phyloP scores from a whole-genome alignment of 345 rosid species.

The Jatropha curcas region DNA sequence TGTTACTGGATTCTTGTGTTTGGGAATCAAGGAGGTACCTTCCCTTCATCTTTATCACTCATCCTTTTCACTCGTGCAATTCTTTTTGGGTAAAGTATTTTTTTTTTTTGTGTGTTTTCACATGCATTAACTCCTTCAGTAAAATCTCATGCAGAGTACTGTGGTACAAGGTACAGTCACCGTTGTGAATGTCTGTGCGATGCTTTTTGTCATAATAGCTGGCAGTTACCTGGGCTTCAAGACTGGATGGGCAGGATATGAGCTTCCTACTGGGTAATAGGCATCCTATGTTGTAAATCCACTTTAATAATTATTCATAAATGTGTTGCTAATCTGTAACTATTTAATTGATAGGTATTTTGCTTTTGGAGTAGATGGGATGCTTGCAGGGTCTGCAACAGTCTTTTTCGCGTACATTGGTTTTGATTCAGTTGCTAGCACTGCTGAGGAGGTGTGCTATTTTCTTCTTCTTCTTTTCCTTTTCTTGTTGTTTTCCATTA shows the following conservation, averaged over 20 bases:
- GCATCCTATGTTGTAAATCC: conserved; percentile 8
- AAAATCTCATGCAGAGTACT: conserved; percentile 66
- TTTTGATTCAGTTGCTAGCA: conserved; percentile 96
- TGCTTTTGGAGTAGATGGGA: conserved; percentile 90
- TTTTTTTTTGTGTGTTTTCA: not conserved
- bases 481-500: not conserved
- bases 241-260: conserved; percentile 92
- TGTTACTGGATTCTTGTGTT: conserved; percentile 87
- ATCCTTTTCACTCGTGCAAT: not conserved
- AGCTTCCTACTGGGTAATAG: conserved; percentile 84
- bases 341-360: conserved; percentile 52
- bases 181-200: conserved; percentile 68
- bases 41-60: not conserved
- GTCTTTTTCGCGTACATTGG: conserved; percentile 96
- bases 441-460: conserved; percentile 88
- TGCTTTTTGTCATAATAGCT: conserved; percentile 80
- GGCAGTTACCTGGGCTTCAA: conserved; percentile 87
- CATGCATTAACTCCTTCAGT: conserved; percentile 2
- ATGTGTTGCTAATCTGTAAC: conserved; percentile 6
- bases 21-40: conserved; percentile 94
- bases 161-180: conserved; percentile 81
- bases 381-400: conserved; percentile 98
- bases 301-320: conserved; percentile 4
- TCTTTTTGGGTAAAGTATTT: not conserved
- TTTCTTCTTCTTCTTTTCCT: not conserved